Evolutionary conservation across 495 filamentous ascomycete species (phyloP).

Genomic region (Trichoderma parareesei): DNA sequence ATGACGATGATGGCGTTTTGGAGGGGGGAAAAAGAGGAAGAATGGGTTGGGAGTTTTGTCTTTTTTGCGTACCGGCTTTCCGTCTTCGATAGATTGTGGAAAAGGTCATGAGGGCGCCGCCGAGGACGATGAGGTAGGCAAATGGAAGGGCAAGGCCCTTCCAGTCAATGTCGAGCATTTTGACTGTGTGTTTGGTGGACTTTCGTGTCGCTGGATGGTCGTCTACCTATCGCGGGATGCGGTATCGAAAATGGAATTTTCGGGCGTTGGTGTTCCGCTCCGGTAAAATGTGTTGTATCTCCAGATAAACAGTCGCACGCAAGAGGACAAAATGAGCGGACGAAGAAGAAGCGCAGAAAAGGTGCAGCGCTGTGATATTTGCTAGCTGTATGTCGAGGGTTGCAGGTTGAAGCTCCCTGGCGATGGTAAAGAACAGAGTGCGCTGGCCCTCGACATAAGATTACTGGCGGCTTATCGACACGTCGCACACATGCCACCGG

Average conservation of each 20-base stretch:
- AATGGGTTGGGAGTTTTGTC: not conserved
- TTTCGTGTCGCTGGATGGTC: not conserved
- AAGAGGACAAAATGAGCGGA: not conserved
- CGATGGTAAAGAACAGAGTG: not conserved
- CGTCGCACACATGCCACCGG: slow-evolving; percentile 7
- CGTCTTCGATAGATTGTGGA: slow-evolving; percentile 87
- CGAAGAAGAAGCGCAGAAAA: not conserved
- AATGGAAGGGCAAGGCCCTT: slow-evolving; percentile 70
- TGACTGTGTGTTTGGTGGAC: slow-evolving; percentile 9
- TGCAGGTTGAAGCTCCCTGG: not conserved
- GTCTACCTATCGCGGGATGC: not conserved
- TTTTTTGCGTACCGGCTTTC: slow-evolving; percentile 62
- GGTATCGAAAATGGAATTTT: not conserved
- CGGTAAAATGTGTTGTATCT: not conserved
- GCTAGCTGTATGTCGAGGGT: not conserved
- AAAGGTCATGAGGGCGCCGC: slow-evolving; percentile 85
- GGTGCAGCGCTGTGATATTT: not conserved
- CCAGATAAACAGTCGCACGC: not conserved
- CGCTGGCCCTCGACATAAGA: not conserved
- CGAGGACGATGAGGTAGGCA: slow-evolving; percentile 77
- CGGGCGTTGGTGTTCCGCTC: not conserved
- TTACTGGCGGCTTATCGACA: not conserved
- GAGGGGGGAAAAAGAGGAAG: too few relatives aligned
- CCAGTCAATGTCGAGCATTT: slow-evolving; percentile 65
- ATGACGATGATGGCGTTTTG: too few relatives aligned